Percentiles rank a stretch among this genome's conserved stretches.
Evolutionary conservation across 805 yeast genomes (phyloP).

Genomic region (Candida loeiensis): DNA sequence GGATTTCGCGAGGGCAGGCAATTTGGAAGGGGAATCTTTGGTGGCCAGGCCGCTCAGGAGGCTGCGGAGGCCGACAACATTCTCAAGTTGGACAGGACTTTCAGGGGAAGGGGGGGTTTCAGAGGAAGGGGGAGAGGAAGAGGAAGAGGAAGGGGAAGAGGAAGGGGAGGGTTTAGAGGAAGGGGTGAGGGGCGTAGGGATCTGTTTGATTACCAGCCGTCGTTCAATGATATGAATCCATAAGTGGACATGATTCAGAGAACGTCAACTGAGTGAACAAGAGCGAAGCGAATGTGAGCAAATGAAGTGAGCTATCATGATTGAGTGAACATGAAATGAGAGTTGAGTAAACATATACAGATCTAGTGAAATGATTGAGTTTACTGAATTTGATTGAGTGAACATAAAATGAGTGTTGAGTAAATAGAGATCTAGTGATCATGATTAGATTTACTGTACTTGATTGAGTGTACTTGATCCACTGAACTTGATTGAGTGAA

Average conservation of each 20-base stretch:
- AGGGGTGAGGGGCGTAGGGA: conserved; percentile 24
- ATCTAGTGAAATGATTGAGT: not conserved
- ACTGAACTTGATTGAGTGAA: too few species aligned
- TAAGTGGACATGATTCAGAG: not conserved
- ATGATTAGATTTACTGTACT: too few species aligned
- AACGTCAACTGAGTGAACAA: not conserved
- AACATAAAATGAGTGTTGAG: not conserved
- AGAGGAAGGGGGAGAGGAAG: conserved; percentile 38
- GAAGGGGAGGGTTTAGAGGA: conserved; percentile 21
- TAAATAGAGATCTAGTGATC: too few species aligned
- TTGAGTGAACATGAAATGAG: not conserved
- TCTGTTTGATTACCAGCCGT: not conserved
- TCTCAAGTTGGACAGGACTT: conserved; percentile 6
- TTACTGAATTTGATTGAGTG: not conserved
- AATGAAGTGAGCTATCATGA: not conserved
- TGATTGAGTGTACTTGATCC: too few species aligned
- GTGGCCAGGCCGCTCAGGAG: conserved; percentile 89
- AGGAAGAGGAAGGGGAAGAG: conserved; percentile 22
- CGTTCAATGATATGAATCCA: not conserved
- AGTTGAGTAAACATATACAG: not conserved
- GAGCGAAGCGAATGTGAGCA: not conserved
- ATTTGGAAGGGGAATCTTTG: conserved; percentile 87
- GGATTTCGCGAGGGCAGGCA: conserved; percentile 96
- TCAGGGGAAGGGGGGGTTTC: conserved; percentile 20
- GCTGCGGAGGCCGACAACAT: conserved; percentile 15